These are phyloP conservation scores for Solanum clarkiae DNA, from an alignment of 257 asterid species.

Conservation along the genomic window DNA sequence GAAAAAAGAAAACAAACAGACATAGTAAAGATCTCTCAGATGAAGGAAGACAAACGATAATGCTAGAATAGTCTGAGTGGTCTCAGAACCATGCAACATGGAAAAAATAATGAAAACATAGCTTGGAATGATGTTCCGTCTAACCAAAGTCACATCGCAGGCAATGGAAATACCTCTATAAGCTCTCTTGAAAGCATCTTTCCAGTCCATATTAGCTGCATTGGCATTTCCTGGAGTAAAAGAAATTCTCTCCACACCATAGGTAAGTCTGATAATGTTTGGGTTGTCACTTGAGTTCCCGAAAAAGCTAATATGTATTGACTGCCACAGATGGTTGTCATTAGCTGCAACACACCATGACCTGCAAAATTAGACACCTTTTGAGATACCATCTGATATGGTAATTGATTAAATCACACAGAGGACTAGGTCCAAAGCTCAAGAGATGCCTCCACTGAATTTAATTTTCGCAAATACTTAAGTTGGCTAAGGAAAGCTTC, in stretches of 20 bases:
- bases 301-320: slow-evolving; percentile 28
- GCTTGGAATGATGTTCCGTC: background rate
- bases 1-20: background rate
- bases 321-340: slow-evolving; percentile 64
- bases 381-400: background rate
- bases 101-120: background rate
- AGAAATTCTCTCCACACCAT: background rate
- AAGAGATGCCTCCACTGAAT: background rate
- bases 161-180: slow-evolving; percentile 28
- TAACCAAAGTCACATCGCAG: background rate
- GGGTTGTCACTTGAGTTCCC: slow-evolving; percentile 3
- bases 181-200: slow-evolving; percentile 28
- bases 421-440: background rate
- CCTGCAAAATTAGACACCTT: slow-evolving; percentile 20
- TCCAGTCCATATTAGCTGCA: slow-evolving; percentile 25
- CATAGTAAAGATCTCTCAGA: background rate
- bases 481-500: background rate
- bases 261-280: background rate
- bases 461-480: background rate
- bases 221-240: background rate
- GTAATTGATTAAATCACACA: background rate
- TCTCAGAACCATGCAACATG: background rate
- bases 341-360: slow-evolving; percentile 59
- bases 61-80: background rate
- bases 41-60: background rate